Evolutionary conservation across 495 filamentous ascomycete species (phyloP), one percentile per base, ranked within the genome.

Genomic region (Trypethelium eluteriae): DNA sequence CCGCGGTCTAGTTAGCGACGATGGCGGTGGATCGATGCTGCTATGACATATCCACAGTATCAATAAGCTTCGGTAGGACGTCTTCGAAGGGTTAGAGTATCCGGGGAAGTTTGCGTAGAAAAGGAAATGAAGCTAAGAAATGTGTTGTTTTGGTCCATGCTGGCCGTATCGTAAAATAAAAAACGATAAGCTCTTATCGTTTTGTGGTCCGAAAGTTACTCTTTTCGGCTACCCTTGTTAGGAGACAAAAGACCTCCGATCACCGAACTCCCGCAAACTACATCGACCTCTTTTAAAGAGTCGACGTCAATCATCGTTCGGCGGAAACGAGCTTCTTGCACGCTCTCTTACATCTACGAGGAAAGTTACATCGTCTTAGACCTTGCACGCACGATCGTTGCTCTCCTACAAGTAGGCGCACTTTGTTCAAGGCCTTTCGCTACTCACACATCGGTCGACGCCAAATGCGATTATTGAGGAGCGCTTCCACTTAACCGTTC

Each of bases 1-100:
- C 32, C 53, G 71, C 66, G n/a, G 57, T 38, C 56, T 61, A 35
- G 53, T 25, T 25, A 25, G 25, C 25, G 25, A 25, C 25, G 25
- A 25, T 25, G 25, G 25, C 25, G 25, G 25, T 25, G 41, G 41
- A 44, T 7, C 7, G 41, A 7, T 44, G 41, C 14, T 44, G 14
- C 41, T 7, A 14, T 44, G 6, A 14, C 7, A 44, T 7, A 44
- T 44, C 41, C 41, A 1, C 14, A 14, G 41, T 44, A 7, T 44
- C 14, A 7, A 7, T 44, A 44, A 44, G 41, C 41, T 7, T 44
- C 14, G 14, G 41, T 44, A 44, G 41, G 11, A 53, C n/a, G 5
- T 5, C 11, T 16, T 9, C 11, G 49, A 25, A 53, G n/a, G 49
- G 5, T 25, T 25, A 36, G 4, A 36, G 25, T 7, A 14, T 7